Base-by-base conservation (phyloP, 768 basidiomycete genomes). In the Naematelia encephala region DNA sequence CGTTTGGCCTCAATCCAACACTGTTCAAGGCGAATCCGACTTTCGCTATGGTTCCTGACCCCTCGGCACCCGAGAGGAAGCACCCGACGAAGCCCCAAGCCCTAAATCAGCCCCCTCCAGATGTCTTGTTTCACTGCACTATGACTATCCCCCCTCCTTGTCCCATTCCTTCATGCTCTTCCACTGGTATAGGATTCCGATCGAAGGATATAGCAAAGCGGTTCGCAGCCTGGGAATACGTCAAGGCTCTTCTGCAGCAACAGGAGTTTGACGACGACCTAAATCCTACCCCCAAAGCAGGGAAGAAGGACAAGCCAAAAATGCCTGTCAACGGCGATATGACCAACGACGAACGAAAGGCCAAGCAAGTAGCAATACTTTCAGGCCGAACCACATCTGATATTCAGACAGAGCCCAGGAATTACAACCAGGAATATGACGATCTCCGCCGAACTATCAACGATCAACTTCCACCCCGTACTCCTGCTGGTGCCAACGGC, bases 151-250 rank as follows among this genome's bases (percentile, higher is more conserved):
- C 69, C 0, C 10, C 27, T 0, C 59, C 2, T 43, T 23, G 14
- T 34, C 56, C n/a, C 3, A 14, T 29, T 54, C 46, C 1, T 25
- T 27, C 47, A 25, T 43, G 22, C 13, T 10, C 34, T 5, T 51
- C 63, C 4, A 23, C 59, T 1, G 57, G 49, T 28, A n/a, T 12
- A 14, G 54, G 64, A 11, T 63, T 56, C 44, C 22, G 27, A 8
- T 56, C 60, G 0, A 71, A 71, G 42, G 46, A 54, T 12, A 45
- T 61, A 39, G 69, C 67, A 3, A 71, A 67, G 50, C 51, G 57
- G 26, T 54, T 54, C 28, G 67, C 62, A 5, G 29, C 44, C 5
- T 60, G 49, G 12, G 54, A 62, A 45, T 49, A 57, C 13, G 58
- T 63, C 51, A 59, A 59, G 42, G 28, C n/a, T 19, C 47, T 71